These are phyloP conservation scores for Sarocladium kiliense DNA, from an alignment of 2,329 filamentous ascomycete species.

Conservation along the genomic window DNA sequence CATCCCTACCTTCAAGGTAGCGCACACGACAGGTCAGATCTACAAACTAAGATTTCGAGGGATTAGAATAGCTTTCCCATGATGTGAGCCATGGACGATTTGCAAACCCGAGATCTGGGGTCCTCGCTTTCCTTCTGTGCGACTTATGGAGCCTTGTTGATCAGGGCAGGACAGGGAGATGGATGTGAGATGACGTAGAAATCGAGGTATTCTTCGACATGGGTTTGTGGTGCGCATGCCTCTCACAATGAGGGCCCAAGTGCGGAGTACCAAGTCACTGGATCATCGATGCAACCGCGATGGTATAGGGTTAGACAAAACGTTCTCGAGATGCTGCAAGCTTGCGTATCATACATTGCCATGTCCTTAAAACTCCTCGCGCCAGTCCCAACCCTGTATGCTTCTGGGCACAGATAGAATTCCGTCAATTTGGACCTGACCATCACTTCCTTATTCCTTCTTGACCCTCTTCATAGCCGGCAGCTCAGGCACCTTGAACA, in stretches of 20 bases:
- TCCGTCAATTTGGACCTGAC: no score
- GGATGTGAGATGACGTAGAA: neutral
- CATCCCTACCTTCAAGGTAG: neutral
- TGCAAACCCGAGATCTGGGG: neutral
- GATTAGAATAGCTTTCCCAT: neutral
- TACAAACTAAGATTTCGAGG: neutral
- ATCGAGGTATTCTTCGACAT: neutral
- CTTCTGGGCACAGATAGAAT: neutral
- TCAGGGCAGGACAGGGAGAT: neutral
- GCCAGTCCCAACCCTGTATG: neutral
- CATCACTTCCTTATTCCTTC: conserved; percentile 39
- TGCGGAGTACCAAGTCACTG: no score
- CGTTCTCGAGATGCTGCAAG: no score
- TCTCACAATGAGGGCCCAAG: neutral
- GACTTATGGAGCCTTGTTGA: neutral
- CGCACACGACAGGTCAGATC: neutral
- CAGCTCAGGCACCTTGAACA: conserved; percentile 78
- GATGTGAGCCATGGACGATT: neutral
- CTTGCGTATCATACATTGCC: neutral
- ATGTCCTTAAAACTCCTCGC: neutral
- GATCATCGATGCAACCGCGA: no score
- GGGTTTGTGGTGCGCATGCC: no score
- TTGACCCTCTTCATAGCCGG: conserved; percentile 66
- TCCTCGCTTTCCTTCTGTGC: neutral
- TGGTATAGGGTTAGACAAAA: neutral